These are phyloP conservation scores for Capsella rubella DNA, from an alignment of 441 rosid genomes.

Conservation along the genomic window DNA sequence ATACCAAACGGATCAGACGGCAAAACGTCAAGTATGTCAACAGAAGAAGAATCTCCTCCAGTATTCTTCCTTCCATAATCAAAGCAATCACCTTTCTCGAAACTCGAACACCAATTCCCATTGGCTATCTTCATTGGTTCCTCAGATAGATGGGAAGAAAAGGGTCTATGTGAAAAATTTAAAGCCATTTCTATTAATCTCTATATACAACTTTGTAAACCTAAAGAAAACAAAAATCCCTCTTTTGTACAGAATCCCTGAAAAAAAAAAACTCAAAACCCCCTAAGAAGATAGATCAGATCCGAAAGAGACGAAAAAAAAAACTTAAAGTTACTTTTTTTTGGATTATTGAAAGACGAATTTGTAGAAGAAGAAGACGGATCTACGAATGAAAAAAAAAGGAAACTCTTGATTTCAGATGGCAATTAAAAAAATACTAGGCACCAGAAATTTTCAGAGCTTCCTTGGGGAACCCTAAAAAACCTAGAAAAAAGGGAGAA, in stretches of 20 bases:
- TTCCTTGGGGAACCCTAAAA: conserved; percentile 57
- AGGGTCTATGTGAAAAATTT: conserved; percentile 79
- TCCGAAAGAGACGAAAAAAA: neutral
- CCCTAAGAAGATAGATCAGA: conserved; percentile 34
- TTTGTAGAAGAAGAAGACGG: conserved; percentile 31
- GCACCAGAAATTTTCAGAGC: conserved; percentile 83
- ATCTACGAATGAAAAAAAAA: conserved; percentile 57
- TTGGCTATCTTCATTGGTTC: conserved; percentile 76
- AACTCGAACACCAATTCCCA: conserved; percentile 60
- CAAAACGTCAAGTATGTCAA: conserved; percentile 85
- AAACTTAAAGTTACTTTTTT: conserved; percentile 11
- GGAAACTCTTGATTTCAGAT: conserved; percentile 89
- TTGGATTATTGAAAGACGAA: neutral
- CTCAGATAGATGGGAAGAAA: conserved; percentile 66
- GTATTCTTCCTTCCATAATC: conserved; percentile 60
- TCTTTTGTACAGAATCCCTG: conserved; percentile 41
- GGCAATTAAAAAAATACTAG: conserved; percentile 78
- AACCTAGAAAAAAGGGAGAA: conserved; percentile 12
- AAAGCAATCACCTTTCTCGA: conserved; percentile 58
- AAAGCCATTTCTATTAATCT: conserved; percentile 67
- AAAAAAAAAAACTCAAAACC: conserved; percentile 9
- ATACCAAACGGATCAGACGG: conserved; percentile 98
- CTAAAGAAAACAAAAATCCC: conserved; percentile 37
- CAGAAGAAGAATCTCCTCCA: conserved; percentile 62
- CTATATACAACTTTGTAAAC: conserved; percentile 36